Evolutionary conservation across 192 early-diverging fungal genomes (phyloP), one percentile per base, ranked within the genome.

Genomic region (Umbelopsis sp.): DNA sequence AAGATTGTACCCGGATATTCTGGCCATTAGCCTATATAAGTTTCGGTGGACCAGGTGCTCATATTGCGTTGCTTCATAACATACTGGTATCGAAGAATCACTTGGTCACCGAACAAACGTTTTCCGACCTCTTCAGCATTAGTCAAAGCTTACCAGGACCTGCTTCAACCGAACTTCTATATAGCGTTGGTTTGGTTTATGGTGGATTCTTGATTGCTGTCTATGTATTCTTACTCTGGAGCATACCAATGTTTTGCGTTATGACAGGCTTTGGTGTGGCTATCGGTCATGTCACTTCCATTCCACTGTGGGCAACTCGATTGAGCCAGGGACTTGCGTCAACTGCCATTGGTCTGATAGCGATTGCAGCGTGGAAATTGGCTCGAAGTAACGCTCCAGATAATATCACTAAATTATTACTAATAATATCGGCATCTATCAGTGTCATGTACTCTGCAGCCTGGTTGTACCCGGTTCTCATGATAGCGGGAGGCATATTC

Each of bases 121-220:
- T 91, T 71, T 80, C 86, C 21, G 91, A 92, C 67, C 78, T 91
- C 38, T 89, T 90, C 74, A 83, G 84, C 9, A 87, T 91, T 66
- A 79, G 83, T 29, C 82, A 90, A 69, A 83, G 90, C 6, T 71
- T 91, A 0, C 91, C 91, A 16, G 91, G 91, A 1, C 86, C 86
- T 0, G 83, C 81, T 3, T 79, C 79, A 17, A 88, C 84, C 21
- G 79, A 89, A 38, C 76, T 89, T 12, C 83, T 80, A 24, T 88
- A 83, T 66, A 80, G 83, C n/a, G 49, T 89, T 25, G 76, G 84
- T 0, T 45, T 87, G 22, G 79, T 88, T 12, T 74, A 83, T 43
- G 82, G 77, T 26, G 86, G 87, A 11, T 76, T 82, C 26, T 20
- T 86, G 11, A 74, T 74, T 12, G 86, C 85, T 31, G n/a, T 83